These are phyloP conservation scores for Macrotyloma uniflorum DNA, from an alignment of 306 rosid species.

Conservation along the genomic window DNA sequence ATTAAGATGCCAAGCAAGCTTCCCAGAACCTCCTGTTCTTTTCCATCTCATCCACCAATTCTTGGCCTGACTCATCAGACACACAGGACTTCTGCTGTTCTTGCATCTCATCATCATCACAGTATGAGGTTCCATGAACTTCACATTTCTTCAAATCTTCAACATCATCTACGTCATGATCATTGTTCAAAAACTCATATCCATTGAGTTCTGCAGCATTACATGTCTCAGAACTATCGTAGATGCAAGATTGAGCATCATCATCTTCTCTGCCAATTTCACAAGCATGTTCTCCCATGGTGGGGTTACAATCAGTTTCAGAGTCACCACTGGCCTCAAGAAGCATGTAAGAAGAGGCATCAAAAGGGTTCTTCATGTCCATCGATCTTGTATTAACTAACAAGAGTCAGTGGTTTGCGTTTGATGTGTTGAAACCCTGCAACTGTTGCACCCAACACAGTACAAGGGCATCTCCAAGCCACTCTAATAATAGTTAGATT, in stretches of 20 bases:
- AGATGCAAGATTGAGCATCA: slow-evolving; percentile 83
- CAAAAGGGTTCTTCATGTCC: slow-evolving; percentile 40
- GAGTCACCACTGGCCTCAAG: slow-evolving; percentile 88
- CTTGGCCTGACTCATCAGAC: slow-evolving; percentile 62
- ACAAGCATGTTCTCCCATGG: slow-evolving; percentile 17
- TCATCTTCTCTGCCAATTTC: slow-evolving; percentile 39
- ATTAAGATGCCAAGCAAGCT: slow-evolving; percentile 84
- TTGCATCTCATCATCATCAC: slow-evolving; percentile 44
- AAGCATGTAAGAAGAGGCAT: slow-evolving; percentile 55
- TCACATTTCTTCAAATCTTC: slow-evolving; percentile 31
- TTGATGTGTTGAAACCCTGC: slow-evolving; percentile 3
- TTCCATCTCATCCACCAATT: slow-evolving; percentile 73
- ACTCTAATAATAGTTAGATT: background rate
- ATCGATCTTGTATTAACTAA: slow-evolving; percentile 13
- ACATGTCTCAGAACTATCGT: slow-evolving; percentile 42
- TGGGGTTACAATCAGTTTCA: slow-evolving; percentile 48
- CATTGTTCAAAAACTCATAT: slow-evolving; percentile 21
- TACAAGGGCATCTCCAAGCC: slow-evolving; percentile 1
- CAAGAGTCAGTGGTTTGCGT: background rate
- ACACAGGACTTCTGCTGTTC: slow-evolving; percentile 50
- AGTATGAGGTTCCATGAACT: slow-evolving; percentile 37
- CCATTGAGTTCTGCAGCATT: slow-evolving; percentile 34
- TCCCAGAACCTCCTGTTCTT: slow-evolving; percentile 88
- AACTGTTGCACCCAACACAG: background rate
- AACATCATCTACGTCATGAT: slow-evolving; percentile 15